Evolutionary conservation across 2,329 filamentous ascomycete genomes (phyloP).

Genomic region (Pseudocercospora eumusae): DNA sequence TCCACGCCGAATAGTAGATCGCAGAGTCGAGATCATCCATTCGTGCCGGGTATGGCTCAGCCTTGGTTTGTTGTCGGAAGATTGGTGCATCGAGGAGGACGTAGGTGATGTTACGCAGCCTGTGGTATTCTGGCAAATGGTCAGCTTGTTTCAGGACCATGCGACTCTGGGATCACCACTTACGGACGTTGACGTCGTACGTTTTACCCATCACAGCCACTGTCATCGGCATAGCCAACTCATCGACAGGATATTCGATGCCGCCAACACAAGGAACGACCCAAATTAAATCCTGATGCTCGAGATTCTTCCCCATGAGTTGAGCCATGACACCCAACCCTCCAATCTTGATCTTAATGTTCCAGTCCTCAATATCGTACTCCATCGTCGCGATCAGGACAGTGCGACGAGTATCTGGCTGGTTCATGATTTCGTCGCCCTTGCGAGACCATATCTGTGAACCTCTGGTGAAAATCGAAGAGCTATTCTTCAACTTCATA

Average conservation of each 20-base stretch:
- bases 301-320: slow-evolving; percentile 66
- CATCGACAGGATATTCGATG: slow-evolving; percentile 63
- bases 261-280: slow-evolving; percentile 58
- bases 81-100: slow-evolving; percentile 67
- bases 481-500: slow-evolving; percentile 9
- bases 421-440: slow-evolving; percentile 11
- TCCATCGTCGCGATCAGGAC: slow-evolving; percentile 69
- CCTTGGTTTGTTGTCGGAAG: slow-evolving; percentile 64
- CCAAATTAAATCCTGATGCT: slow-evolving; percentile 65
- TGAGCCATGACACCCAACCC: slow-evolving; percentile 71
- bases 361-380: slow-evolving; percentile 69
- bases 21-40: slow-evolving; percentile 71
- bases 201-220: slow-evolving; percentile 62
- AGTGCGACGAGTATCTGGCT: slow-evolving; percentile 43
- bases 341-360: slow-evolving; percentile 70
- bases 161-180: background rate
- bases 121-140: slow-evolving; percentile 55
- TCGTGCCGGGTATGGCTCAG: slow-evolving; percentile 65
- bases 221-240: slow-evolving; percentile 61
- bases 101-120: slow-evolving; percentile 66
- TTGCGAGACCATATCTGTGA: slow-evolving; percentile 15
- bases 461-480: slow-evolving; percentile 11
- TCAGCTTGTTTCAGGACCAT: background rate
- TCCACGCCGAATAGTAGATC: slow-evolving; percentile 70
- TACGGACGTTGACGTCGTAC: slow-evolving; percentile 61